phyloP scores from a whole-genome alignment of 192 early-diverging fungal genomes.

The Entomortierella chlamydospora region DNA sequence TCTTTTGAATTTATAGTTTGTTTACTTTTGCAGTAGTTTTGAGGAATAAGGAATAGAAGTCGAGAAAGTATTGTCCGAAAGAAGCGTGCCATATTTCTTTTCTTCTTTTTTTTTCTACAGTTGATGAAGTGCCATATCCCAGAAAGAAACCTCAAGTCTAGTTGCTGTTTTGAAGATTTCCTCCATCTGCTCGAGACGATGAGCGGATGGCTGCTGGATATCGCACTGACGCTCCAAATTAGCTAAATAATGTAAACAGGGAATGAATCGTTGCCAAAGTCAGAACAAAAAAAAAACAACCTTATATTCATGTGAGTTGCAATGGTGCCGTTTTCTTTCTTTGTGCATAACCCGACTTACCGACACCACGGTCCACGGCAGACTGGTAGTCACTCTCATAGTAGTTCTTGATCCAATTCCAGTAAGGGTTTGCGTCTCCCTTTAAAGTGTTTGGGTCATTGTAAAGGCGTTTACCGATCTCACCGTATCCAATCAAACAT shows the following conservation, averaged over 20 bases:
- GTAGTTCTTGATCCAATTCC: conserved; percentile 85
- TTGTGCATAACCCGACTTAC: conserved; percentile 35
- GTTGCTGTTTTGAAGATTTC: conserved; percentile 78
- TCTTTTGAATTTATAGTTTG: too few relatives aligned
- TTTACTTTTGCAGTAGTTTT: neutral
- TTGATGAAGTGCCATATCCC: conserved; percentile 68
- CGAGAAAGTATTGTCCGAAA: neutral
- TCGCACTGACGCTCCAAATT: conserved; percentile 64
- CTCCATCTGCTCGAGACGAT: conserved; percentile 70
- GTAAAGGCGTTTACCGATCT: conserved; percentile 73
- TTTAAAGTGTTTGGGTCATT: conserved; percentile 74
- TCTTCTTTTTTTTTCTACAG: conserved; percentile 8
- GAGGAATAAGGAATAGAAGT: neutral
- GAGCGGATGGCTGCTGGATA: conserved; percentile 62
- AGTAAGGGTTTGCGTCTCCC: conserved; percentile 83
- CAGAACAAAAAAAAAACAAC: too few relatives aligned
- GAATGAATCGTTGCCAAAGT: too few relatives aligned
- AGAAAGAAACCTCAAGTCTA: conserved; percentile 80
- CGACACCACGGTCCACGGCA: conserved; percentile 68
- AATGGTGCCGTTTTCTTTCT: too few relatives aligned
- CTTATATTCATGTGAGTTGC: too few relatives aligned
- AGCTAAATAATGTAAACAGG: conserved; percentile 30
- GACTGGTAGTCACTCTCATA: conserved; percentile 73
- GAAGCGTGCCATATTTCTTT: neutral
- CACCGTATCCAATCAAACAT: conserved; percentile 87